Conservation (phyloP, 768 basidiomycete genomes). For the Leccinum barrowsii region DNA sequence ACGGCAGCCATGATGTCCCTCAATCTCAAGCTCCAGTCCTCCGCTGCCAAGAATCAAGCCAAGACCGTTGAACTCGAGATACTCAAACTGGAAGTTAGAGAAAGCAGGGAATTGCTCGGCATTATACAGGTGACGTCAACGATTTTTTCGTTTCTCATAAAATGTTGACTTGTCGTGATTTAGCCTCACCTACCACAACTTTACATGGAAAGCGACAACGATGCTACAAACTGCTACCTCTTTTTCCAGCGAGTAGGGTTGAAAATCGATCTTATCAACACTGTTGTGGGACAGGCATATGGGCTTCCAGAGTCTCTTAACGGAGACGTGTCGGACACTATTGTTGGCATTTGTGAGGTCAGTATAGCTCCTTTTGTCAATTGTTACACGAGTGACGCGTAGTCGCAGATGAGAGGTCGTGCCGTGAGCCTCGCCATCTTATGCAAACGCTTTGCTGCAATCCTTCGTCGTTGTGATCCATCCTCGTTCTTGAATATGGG, state of each 20-base stretch:
- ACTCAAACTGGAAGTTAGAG: conserved; percentile 77
- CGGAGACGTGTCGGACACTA: conserved; percentile 72
- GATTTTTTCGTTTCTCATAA: background rate
- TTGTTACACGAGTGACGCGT: background rate
- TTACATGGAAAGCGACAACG: conserved; percentile 85
- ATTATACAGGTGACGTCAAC: conserved; percentile 68
- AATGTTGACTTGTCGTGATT: background rate
- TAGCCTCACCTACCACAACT: conserved; percentile 90
- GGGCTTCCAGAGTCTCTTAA: conserved; percentile 83
- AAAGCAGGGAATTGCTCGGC: conserved; percentile 71
- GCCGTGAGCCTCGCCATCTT: conserved; percentile 76
- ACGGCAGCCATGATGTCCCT: conserved; percentile 92
- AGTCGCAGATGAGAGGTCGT: conserved; percentile 71
- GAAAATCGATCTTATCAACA: conserved; percentile 86
- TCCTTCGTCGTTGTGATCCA: conserved; percentile 76
- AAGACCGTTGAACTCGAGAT: conserved; percentile 88
- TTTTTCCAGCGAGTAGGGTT: conserved; percentile 88
- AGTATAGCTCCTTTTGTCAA: conserved; percentile 13
- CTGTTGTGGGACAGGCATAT: conserved; percentile 77
- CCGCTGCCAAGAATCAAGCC: conserved; percentile 87
- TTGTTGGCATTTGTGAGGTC: conserved; percentile 96
- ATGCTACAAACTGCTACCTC: conserved; percentile 84
- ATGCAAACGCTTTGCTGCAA: conserved; percentile 86
- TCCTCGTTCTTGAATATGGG: conserved; percentile 86
- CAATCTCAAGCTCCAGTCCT: conserved; percentile 90